Evolutionary conservation across 208 protist genomes (phyloP).

Genomic region (Vickermania ingenoplastis): DNA sequence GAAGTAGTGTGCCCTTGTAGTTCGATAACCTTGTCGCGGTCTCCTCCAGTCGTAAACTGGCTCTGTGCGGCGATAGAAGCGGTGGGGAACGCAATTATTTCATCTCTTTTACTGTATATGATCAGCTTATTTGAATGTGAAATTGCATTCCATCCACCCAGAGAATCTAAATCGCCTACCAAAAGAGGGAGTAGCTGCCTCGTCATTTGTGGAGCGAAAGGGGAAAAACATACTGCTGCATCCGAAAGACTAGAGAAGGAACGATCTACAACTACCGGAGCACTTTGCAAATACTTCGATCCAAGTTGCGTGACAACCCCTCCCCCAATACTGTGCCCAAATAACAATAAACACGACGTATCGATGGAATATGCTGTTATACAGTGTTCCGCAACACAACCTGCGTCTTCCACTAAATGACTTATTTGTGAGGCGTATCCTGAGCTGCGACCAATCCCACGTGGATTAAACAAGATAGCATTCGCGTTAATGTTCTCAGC

Average conservation of each 20-base stretch:
- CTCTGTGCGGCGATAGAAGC: constrained; percentile 35
- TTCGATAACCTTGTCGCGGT: constrained; percentile 19
- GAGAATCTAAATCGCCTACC: constrained; percentile 43
- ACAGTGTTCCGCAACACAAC: constrained; percentile 25
- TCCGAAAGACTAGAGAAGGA: constrained; percentile 73
- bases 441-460: constrained; percentile 58
- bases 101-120: constrained; percentile 48
- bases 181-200: constrained; percentile 18
- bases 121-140: constrained; percentile 46
- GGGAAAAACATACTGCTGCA: constrained; percentile 51
- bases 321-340: constrained; percentile 80
- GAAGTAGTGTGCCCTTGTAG: constrained; percentile 7
- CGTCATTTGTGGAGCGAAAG: constrained; percentile 34
- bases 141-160: constrained; percentile 17
- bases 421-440: constrained; percentile 36
- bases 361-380: constrained; percentile 25
- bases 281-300: constrained; percentile 11
- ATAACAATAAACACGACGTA: constrained; percentile 34
- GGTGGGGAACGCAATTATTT: constrained; percentile 48
- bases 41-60: constrained; percentile 17
- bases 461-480: constrained; percentile 59
- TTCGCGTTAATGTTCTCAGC: constrained; percentile 38
- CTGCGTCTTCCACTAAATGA: constrained; percentile 57
- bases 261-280: constrained; percentile 56
- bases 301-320: constrained; percentile 46